Base-by-base conservation (phyloP, 2,329 filamentous ascomycete species). In the Calonectria naviculata region DNA sequence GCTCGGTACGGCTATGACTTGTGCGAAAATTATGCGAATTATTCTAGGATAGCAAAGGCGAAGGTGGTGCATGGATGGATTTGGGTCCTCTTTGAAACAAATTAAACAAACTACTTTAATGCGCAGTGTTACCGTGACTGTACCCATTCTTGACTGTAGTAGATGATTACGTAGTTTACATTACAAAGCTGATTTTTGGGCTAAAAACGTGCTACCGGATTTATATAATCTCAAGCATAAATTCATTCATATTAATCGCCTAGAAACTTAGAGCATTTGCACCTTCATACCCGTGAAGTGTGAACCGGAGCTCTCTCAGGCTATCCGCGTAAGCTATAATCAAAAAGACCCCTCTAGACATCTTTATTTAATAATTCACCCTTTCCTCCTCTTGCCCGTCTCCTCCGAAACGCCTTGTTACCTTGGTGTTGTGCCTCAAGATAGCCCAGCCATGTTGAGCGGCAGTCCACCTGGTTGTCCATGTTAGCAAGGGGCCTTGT, bases 201-300 rank as follows among this genome's bases (percentile, higher is more conserved):
- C 24, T 17, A 36, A 36, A 21, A 19, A 26, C 46, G 9, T 26
- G 8, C 5, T 17, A 24, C n/a, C 21, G 5, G 9, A 46, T 54
- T 17, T 31, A 34, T 34, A 64, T 19, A 13, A 46, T 49, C 41
- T 26, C 24, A 63, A 62, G 44, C 36, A 54, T 52, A 36, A 65
- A 69, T 38, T 62, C 70, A 65, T 42, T 77, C 71, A 67, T 75
- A 79, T 81, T 81, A 78, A 72, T 74, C 82, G 84, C 82, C 80
- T 81, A 83, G 80, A 82, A 81, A 82, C 10, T 87, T 87, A 87
- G 80, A 87, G 87, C 85, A 86, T 86, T 84, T 83, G 73, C 73
- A 76, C 80, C 80, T 80, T 79, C 78, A 79, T 79, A 76, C 79
- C 77, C 68, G 77, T 78, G 73, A 76, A 78, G 76, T 78, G 73